These are phyloP conservation scores for Silene vulgaris DNA, from an alignment of 179 eudicot genomes.

Conservation along the genomic window DNA sequence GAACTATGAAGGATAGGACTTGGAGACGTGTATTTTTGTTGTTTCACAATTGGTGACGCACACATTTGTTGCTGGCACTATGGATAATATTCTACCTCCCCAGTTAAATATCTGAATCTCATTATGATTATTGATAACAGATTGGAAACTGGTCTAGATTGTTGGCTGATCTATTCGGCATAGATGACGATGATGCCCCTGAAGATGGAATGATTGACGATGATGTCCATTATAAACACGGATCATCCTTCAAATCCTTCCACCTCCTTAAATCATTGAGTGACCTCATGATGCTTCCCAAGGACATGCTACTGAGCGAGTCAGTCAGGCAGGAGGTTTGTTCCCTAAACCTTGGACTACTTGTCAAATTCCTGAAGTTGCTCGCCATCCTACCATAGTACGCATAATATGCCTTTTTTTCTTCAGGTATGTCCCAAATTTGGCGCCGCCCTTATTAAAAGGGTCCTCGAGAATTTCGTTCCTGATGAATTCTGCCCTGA, in stretches of 20 bases:
- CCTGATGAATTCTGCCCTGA: conserved; percentile 87
- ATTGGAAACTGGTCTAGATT: conserved; percentile 91
- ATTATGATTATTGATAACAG: conserved; percentile 29
- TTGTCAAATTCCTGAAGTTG: background rate
- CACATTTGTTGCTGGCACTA: background rate
- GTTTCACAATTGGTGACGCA: no score
- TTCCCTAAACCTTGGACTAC: conserved; percentile 5
- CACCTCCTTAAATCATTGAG: conserved; percentile 80
- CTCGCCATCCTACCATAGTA: background rate
- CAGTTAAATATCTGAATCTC: background rate
- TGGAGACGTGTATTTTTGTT: no score
- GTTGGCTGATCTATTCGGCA: conserved; percentile 78
- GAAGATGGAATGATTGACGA: conserved; percentile 35
- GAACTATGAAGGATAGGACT: no score
- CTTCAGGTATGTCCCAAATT: conserved; percentile 76
- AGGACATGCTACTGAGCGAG: conserved; percentile 65
- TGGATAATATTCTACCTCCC: background rate
- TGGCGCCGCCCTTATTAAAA: conserved; percentile 49
- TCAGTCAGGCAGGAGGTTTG: conserved; percentile 71
- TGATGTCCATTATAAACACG: conserved; percentile 27
- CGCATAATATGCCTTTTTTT: background rate
- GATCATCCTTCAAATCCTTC: conserved; percentile 62
- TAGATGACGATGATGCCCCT: conserved; percentile 64
- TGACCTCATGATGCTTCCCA: conserved; percentile 97
- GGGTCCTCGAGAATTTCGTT: conserved; percentile 62